Evolutionary conservation across 257 asterid species (phyloP).

Genomic region (Salvia splendens): DNA sequence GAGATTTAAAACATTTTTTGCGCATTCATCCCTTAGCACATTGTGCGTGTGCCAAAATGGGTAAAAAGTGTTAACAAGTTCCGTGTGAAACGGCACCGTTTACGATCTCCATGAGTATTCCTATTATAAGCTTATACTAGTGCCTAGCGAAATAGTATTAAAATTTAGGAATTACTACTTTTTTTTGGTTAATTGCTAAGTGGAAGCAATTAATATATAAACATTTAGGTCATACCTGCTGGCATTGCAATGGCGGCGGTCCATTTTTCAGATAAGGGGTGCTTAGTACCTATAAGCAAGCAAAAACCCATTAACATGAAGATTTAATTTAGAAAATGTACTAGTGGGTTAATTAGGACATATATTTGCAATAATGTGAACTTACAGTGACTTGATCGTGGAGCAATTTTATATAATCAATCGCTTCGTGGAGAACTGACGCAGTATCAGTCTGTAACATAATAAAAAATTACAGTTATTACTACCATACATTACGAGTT

Average conservation of each 20-base stretch:
- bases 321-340: neutral
- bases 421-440: slow-evolving; percentile 59
- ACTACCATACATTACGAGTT: neutral
- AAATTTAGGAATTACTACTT: neutral
- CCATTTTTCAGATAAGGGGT: slow-evolving; percentile 44
- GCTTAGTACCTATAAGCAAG: slow-evolving; percentile 41
- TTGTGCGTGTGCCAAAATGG: slow-evolving; percentile 17
- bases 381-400: slow-evolving; percentile 56
- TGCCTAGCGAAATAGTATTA: neutral
- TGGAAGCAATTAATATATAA: neutral
- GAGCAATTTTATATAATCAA: slow-evolving; percentile 55
- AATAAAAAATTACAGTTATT: neutral
- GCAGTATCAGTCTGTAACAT: slow-evolving; percentile 59
- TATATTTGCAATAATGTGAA: neutral
- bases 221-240: slow-evolving; percentile 36
- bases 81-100: neutral
- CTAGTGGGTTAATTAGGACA: slow-evolving; percentile 6
- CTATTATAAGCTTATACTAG: neutral
- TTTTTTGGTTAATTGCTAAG: neutral
- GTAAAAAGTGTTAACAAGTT: slow-evolving; percentile 6
- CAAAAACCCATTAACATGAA: neutral
- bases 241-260: slow-evolving; percentile 34
- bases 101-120: too few species aligned
- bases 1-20: neutral
- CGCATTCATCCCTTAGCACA: neutral